Evolutionary conservation across 2,329 filamentous ascomycete species (phyloP).

Genomic region (Orbilia blumenaviensis): DNA sequence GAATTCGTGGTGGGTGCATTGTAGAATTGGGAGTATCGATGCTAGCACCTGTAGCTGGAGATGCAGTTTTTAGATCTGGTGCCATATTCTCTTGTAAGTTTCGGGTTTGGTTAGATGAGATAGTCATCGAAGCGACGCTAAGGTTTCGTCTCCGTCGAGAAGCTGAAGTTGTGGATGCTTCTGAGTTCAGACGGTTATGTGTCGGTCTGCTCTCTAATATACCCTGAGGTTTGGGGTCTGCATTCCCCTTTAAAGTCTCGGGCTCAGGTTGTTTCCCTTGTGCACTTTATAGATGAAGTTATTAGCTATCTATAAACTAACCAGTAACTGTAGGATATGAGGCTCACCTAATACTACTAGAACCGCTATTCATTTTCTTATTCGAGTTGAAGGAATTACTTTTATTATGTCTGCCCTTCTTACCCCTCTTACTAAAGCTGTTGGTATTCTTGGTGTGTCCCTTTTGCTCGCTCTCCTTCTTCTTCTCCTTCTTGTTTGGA

Average conservation of each 20-base stretch:
- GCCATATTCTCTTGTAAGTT: not conserved
- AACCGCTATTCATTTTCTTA: slow-evolving; percentile 14
- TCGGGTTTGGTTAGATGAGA: not conserved
- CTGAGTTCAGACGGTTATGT: not conserved
- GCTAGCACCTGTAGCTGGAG: not conserved
- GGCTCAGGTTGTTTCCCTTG: not conserved
- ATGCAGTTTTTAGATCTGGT: not conserved
- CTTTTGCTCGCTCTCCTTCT: slow-evolving; percentile 1
- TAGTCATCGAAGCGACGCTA: not conserved
- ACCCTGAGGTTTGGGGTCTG: not conserved
- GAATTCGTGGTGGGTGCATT: not conserved
- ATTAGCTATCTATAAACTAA: not conserved
- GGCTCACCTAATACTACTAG: slow-evolving; percentile 4
- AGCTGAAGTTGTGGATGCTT: not conserved
- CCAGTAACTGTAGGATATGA: not conserved
- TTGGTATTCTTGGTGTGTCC: slow-evolving; percentile 3
- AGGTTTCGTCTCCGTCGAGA: not conserved
- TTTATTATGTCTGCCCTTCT: slow-evolving; percentile 14
- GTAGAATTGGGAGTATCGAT: not conserved
- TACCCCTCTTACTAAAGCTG: slow-evolving; percentile 1
- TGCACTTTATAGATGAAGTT: not conserved
- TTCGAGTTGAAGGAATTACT: slow-evolving; percentile 10
- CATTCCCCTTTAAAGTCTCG: not conserved
- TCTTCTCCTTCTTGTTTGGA: not conserved
- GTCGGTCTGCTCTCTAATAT: not conserved